Evolutionary conservation across 345 rosid genomes (phyloP).

Genomic region (Eucalyptus erythrocorys): DNA sequence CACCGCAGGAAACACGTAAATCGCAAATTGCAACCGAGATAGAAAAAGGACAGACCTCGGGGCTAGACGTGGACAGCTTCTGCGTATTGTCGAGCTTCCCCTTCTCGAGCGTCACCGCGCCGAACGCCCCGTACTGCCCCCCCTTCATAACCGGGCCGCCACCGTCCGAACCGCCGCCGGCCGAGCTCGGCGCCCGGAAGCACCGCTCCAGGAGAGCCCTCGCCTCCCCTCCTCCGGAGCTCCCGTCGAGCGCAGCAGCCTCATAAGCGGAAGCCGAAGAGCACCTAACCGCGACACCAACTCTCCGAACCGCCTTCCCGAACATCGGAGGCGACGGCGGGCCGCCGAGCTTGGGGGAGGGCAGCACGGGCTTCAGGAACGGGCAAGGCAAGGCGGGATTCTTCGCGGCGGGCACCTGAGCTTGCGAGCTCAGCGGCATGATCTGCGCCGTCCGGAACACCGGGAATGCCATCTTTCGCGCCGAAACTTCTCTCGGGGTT

Average conservation of each 20-base stretch:
- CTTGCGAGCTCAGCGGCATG: not conserved
- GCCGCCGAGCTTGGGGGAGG: not conserved
- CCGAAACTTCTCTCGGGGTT: not conserved
- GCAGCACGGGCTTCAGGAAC: not conserved
- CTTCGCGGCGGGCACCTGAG: not conserved
- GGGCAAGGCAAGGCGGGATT: not conserved
- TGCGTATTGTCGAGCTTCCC: constrained; percentile 71
- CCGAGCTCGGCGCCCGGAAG: constrained; percentile 24
- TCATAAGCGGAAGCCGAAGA: not conserved
- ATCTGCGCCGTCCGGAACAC: not conserved
- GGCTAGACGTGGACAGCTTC: constrained; percentile 44
- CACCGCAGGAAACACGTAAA: not conserved
- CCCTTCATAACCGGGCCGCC: constrained; percentile 76
- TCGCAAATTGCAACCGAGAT: not conserved
- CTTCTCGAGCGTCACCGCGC: constrained; percentile 85
- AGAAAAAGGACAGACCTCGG: constrained; percentile 48
- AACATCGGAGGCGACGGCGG: not conserved
- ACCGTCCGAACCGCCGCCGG: constrained; percentile 15
- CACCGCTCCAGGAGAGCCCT: constrained; percentile 42
- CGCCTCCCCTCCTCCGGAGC: not conserved
- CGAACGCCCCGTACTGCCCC: constrained; percentile 43
- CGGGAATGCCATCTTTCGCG: not conserved
- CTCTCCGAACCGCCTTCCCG: constrained; percentile 19
- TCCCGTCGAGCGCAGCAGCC: not conserved
- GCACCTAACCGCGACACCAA: not conserved